Base-by-base conservation (phyloP, 306 rosid species). In the Acacia acuminata region DNA sequence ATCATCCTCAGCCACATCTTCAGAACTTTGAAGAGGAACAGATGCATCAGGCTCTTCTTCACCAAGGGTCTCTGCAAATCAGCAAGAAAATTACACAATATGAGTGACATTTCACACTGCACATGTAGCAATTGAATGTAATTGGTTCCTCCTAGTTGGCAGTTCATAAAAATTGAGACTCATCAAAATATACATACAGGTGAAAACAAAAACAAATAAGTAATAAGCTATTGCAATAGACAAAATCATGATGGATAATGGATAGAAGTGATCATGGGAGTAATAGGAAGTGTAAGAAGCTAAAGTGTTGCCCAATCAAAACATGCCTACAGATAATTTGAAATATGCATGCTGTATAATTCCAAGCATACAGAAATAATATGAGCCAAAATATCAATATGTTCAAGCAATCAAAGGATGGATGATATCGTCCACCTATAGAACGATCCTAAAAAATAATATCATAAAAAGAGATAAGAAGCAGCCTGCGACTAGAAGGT, bases 11-110 rank as follows among this genome's bases (percentile, higher is more conserved):
- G 74, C 85, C 88, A 89, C 88, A 86, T 94, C 91, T 84, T 89
- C 98, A 78, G 94, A 88, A 84, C 83, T 88, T 87, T 91, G 92
- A 74, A 93, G 82, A 9, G 97, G 98, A 85, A 85, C 86, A 58
- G 97, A 92, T 71, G 78, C 91, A 82, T 88, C 96, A 45, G 90
- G 91, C 83, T 89, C 94, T 69, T 91, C 98, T 79, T 91, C 98
- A 15, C 80, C 93, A 55, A 87, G 85, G 24, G 87, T 85, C 86
- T 94, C 98, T 91, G 87, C 78, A 71, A 77, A 81, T 51, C 69
- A 90, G 79, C 64, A 82, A 81, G 68, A 88, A 58, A 79, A 55
- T 77, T 44, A 12, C 76, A 76, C 73, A 77, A 24, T 34, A 67
- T 40, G 78, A 34, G 68, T 67, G 32, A 44, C 65, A 24, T 65